phyloP scores from a whole-genome alignment of 495 filamentous ascomycete genomes.

The Xanthoparmelia taractica region DNA sequence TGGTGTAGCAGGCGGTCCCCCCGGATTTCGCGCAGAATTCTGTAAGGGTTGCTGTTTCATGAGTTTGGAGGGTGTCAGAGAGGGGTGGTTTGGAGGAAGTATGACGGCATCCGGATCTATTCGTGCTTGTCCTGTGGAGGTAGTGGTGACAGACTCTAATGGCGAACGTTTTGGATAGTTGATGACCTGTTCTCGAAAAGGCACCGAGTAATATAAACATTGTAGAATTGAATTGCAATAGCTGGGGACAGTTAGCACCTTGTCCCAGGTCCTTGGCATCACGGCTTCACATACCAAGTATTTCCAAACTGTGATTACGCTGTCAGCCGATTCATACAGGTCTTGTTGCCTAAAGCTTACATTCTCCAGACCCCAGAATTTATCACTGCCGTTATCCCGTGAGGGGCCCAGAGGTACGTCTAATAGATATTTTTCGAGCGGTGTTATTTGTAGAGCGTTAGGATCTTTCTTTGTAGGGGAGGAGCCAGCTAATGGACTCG shows the following conservation, averaged over 20 bases:
- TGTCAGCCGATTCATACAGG: conserved; percentile 22
- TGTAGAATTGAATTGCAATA: conserved; percentile 98
- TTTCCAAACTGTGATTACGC: conserved; percentile 69
- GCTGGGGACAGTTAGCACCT: conserved; percentile 38
- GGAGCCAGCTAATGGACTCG: conserved; percentile 37
- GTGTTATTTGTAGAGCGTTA: conserved; percentile 58
- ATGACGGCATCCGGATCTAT: conserved; percentile 41
- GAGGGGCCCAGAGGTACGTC: conserved; percentile 60
- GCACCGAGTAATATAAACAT: conserved; percentile 89
- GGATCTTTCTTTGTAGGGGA: conserved; percentile 63
- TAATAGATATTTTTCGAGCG: conserved; percentile 73
- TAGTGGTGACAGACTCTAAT: conserved; percentile 44
- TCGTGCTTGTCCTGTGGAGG: conserved; percentile 36
- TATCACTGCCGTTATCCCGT: conserved; percentile 85
- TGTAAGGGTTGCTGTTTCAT: conserved; percentile 39
- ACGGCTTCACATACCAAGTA: conserved; percentile 65
- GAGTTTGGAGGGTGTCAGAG: conserved; percentile 29
- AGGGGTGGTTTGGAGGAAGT: conserved; percentile 38
- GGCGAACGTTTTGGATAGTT: conserved; percentile 71
- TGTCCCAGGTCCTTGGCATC: neutral
- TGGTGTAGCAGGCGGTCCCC: conserved; percentile 44
- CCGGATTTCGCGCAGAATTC: conserved; percentile 38
- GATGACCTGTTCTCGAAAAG: conserved; percentile 91
- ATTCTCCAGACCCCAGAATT: conserved; percentile 98
- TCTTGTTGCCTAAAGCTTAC: conserved; percentile 44